Evolutionary conservation across 129 eudicot species (phyloP), one percentile per base, ranked within the genome.

Genomic region (Chrysanthemum seticuspe): DNA sequence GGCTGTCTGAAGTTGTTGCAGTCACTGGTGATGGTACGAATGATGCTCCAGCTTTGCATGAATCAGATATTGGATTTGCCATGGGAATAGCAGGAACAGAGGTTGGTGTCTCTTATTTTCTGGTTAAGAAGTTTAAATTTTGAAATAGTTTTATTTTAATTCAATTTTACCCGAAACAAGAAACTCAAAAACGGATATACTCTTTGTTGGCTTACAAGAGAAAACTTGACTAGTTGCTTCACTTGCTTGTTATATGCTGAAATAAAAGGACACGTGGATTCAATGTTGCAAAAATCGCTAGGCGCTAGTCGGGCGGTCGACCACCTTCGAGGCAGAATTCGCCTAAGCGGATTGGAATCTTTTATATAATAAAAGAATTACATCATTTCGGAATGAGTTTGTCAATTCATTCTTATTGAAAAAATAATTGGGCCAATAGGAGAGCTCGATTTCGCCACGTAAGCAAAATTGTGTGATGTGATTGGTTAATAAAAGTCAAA

Each of bases 21-120:
- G 98, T 94, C 25, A 94, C 98, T 0, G 98, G 98, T 73, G 98
- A 94, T 84, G 98, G 98, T 15, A 94, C 97, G 10, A 90, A 90
- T 78, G 98, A 94, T 80, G 98, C 98, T 50, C 98, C 98, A 16
- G 98, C 98, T 18, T 77, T 94, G 85, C 92, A 90, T 44, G 98
- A 94, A 79, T 82, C 98, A 18, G 98, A 94, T 75, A 94, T 94
- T 21, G 98, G 98, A 75, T 86, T 94, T 67, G 98, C 98, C 31
- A 94, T 94, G 98, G 98, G 98, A 59, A 94, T 94, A 59, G 87
- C 96, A 13, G 98, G 98, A 76, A 94, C 98, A 51, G 98, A 94
- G 98, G 98, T 94, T 67, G 50, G 85, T 68, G n/a, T 49, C 10
- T 68, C 2, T 27, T 50, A 23, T 62, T 64, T 11, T 14, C 27